Evolutionary conservation across 345 rosid genomes (phyloP), one percentile per base, ranked within the genome.

Genomic region (Lumnitzera littorea): DNA sequence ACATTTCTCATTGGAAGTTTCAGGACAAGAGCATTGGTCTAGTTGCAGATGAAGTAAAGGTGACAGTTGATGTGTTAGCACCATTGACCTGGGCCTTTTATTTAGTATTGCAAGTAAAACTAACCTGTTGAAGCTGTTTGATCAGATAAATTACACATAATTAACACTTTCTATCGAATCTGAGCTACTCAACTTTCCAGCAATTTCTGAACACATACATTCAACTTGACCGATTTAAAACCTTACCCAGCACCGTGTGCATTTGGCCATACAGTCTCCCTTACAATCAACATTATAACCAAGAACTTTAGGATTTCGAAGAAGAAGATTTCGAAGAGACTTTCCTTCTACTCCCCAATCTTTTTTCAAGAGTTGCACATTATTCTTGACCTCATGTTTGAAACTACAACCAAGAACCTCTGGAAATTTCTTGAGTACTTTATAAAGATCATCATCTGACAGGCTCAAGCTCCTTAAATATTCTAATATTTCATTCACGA

Each of bases 211-310:
- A 7, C 43, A 36, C 7, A 36, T 7, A 36, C 43, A 7, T 36
- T 36, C 51, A 15, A 7, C 8, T 24, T 3, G 27, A 41, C 11
- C 23, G 29, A 58, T n/a, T 72, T 84, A 89, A 72, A 89, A 85
- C 62, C 96, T 84, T 62, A 89, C 96, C 98, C 96, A 92, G 68
- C 96, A 92, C 48, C 96, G 74, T 11, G 98, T 89, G 63, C 98
- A 89, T 62, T 84, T 72, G 11, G 98, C 96, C 63, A 82, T 65
- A 61, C 98, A 92, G 70, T 92, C 96, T 64, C 98, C 98, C 74
- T 84, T 92, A 56, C 96, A 92, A 62, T 92, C 98, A 24, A 92
- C 82, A 70, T 85, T 87, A 55, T 83, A 92, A 25, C 98, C 98
- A 67, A 92, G 73, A 2, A 87, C 96, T 71, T 87, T 92, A 0